Conservation (phyloP, 1,284 basidiomycete species). For the Phellopilus nigrolimitatus region DNA sequence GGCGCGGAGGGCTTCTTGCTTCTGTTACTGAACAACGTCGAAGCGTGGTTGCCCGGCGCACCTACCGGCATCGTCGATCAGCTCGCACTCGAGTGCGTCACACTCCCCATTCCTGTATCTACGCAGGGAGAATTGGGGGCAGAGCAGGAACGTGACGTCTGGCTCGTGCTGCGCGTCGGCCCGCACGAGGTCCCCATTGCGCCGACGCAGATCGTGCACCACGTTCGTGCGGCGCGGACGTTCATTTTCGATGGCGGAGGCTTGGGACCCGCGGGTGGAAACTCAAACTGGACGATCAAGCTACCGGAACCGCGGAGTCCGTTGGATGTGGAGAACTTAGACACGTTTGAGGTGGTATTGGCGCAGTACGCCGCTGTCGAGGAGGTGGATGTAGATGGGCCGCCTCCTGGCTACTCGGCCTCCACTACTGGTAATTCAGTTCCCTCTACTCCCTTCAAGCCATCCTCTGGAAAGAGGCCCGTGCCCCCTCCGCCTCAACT, state of each 20-base stretch:
- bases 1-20: constrained; percentile 48
- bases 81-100: constrained; percentile 53
- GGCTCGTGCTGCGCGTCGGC: constrained; percentile 58
- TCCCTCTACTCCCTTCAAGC: too few species aligned
- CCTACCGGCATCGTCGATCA: constrained; percentile 34
- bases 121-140: background rate
- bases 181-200: constrained; percentile 28
- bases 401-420: constrained; percentile 4
- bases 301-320: constrained; percentile 26
- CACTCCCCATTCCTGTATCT: constrained; percentile 31
- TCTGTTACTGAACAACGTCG: constrained; percentile 45
- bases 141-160: constrained; percentile 42
- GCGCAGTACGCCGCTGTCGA: constrained; percentile 53
- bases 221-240: constrained; percentile 31
- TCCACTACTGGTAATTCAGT: background rate
- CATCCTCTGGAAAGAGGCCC: constrained; percentile 4
- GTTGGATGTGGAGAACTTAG: constrained; percentile 52
- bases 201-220: constrained; percentile 15
- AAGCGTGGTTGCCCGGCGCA: constrained; percentile 32
- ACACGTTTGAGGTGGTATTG: constrained; percentile 67
- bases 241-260: constrained; percentile 42
- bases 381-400: constrained; percentile 13
- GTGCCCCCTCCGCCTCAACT: constrained; percentile 16
- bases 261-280: background rate
- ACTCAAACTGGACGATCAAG: constrained; percentile 10